Conservation (phyloP, 2,329 filamentous ascomycete species). For the Xylaria multiplex region DNA sequence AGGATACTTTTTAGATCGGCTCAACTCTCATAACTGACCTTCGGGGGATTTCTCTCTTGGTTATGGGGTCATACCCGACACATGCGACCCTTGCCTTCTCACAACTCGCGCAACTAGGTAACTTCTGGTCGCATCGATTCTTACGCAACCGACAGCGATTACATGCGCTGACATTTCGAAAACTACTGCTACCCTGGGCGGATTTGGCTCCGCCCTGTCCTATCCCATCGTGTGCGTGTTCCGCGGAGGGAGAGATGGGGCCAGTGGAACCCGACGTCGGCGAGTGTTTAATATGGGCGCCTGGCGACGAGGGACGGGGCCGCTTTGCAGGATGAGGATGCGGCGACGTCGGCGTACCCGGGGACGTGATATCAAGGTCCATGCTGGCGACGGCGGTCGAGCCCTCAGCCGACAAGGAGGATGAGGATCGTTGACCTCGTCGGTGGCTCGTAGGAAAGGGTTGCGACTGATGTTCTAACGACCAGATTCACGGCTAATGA, state of each 20-base stretch:
- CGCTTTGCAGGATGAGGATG: slow-evolving; percentile 66
- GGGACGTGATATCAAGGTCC: slow-evolving; percentile 54
- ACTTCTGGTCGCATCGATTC: slow-evolving; percentile 92
- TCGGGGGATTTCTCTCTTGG: slow-evolving; percentile 92
- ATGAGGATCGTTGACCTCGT: slow-evolving; percentile 6
- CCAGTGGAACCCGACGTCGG: slow-evolving; percentile 54
- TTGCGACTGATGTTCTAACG: slow-evolving; percentile 1
- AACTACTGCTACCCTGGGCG: slow-evolving; percentile 69
- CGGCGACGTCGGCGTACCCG: slow-evolving; percentile 61
- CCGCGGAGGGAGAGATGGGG: slow-evolving; percentile 47
- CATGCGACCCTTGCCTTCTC: slow-evolving; percentile 92
- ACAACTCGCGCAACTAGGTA: slow-evolving; percentile 90
- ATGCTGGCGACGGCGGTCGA: slow-evolving; percentile 16
- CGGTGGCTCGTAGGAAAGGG: slow-evolving; percentile 6
- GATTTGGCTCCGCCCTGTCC: slow-evolving; percentile 54
- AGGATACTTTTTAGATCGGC: background rate
- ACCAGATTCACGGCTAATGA: slow-evolving; percentile 8
- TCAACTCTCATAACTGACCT: slow-evolving; percentile 70
- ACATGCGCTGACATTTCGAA: slow-evolving; percentile 92
- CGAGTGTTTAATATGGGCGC: slow-evolving; percentile 52
- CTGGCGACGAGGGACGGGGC: slow-evolving; percentile 63
- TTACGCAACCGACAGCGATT: slow-evolving; percentile 92
- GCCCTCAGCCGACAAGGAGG: background rate
- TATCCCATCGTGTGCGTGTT: slow-evolving; percentile 47
- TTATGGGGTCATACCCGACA: slow-evolving; percentile 95